These are phyloP conservation scores for Pseudozyma thailandica DNA, from an alignment of 1,284 basidiomycete genomes.

Conservation along the genomic window DNA sequence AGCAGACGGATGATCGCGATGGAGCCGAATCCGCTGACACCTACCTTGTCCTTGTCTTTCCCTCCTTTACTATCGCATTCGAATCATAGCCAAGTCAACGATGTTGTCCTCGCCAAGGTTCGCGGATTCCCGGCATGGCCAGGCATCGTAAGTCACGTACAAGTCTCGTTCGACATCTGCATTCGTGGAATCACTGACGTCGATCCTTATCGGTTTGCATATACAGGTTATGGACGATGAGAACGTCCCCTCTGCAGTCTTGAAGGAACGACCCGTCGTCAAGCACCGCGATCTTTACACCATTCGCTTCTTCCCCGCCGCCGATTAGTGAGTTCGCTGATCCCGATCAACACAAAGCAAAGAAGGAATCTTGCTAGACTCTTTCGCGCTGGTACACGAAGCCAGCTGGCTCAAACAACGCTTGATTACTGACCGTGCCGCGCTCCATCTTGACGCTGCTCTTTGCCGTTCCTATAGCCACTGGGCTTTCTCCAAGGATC, in stretches of 20 bases:
- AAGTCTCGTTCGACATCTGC: too few species aligned
- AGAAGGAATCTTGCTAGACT: too few species aligned
- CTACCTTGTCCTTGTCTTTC: neutral
- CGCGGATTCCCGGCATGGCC: conserved; percentile 95
- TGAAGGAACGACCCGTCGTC: conserved; percentile 76
- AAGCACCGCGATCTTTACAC: conserved; percentile 81
- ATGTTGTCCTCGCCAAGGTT: conserved; percentile 90
- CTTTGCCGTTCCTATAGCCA: conserved; percentile 72
- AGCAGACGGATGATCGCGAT: neutral
- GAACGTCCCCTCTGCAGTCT: conserved; percentile 74
- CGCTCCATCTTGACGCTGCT: neutral
- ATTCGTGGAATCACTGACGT: too few species aligned
- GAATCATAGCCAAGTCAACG: conserved; percentile 70
- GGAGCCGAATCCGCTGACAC: neutral
- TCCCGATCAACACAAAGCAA: too few species aligned
- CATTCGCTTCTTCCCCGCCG: conserved; percentile 87
- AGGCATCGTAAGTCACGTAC: conserved; percentile 82
- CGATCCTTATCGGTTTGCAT: too few species aligned
- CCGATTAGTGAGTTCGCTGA: conserved; percentile 80
- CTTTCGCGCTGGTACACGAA: neutral
- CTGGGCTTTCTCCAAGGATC: conserved; percentile 85
- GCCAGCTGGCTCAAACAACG: neutral
- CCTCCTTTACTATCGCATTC: neutral
- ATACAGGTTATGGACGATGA: conserved; percentile 80
- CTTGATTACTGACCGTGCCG: conserved; percentile 7